A percentile compares a stretch with the other conserved stretches of the same genome.
Conservation (phyloP, 768 basidiomycete species). For the Calocybe gangraenosa region DNA sequence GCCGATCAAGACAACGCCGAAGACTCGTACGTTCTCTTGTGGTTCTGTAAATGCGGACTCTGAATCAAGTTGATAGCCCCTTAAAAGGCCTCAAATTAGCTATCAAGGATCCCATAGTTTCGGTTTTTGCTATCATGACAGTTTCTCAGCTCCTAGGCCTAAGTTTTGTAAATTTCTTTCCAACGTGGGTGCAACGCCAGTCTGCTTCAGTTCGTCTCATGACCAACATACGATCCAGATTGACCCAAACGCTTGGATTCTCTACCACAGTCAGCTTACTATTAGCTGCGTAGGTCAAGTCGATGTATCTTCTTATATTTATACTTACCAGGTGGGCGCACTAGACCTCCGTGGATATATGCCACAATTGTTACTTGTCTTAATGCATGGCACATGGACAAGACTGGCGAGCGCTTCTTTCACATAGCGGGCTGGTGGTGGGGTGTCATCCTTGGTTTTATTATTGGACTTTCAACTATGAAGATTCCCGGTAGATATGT, state of each 20-base stretch:
- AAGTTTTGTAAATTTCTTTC: conserved; percentile 61
- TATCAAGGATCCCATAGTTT: conserved; percentile 50
- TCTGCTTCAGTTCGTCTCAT: too few relatives aligned
- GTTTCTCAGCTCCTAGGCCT: conserved; percentile 49
- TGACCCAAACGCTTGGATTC: conserved; percentile 60
- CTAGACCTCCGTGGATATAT: conserved; percentile 63
- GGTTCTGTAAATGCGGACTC: neutral
- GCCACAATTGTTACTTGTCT: conserved; percentile 43
- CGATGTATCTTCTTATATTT: neutral
- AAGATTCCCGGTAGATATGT: conserved; percentile 52
- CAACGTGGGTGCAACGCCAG: conserved; percentile 29
- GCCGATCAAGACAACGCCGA: conserved; percentile 55
- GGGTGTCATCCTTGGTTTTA: conserved; percentile 56
- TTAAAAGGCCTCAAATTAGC: conserved; percentile 51
- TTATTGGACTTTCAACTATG: conserved; percentile 55
- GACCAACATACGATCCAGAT: conserved; percentile 25
- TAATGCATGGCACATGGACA: conserved; percentile 57
- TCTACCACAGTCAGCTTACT: conserved; percentile 55
- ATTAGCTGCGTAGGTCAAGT: conserved; percentile 52
- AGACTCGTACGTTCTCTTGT: conserved; percentile 45
- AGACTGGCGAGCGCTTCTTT: conserved; percentile 62
- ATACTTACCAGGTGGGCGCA: too few relatives aligned
- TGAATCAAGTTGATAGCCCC: conserved; percentile 27
- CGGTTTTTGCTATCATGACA: conserved; percentile 49
- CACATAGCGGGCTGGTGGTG: conserved; percentile 56